Conservation (phyloP, 2,329 filamentous ascomycete genomes). For the Coniochaeta ligniaria region DNA sequence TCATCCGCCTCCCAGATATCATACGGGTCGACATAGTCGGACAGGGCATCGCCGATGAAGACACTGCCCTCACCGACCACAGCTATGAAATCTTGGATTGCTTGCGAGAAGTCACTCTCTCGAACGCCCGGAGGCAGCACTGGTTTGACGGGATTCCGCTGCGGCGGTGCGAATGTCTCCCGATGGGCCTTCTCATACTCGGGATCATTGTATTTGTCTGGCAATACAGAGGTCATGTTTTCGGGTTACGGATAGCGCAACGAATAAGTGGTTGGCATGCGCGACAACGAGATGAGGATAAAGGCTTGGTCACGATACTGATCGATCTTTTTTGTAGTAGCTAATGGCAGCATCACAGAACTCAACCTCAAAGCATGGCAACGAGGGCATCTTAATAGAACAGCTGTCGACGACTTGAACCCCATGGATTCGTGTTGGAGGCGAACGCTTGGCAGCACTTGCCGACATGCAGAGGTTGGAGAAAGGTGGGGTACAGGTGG, state of each 20-base stretch:
- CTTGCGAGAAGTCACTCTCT: conserved; percentile 26
- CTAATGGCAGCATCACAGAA: too few relatives aligned
- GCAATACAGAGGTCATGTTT: conserved; percentile 10
- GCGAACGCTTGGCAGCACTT: background rate
- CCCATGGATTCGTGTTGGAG: background rate
- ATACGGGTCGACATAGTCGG: conserved; percentile 39
- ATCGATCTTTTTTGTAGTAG: too few relatives aligned
- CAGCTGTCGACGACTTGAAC: background rate
- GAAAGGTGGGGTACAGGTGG: background rate
- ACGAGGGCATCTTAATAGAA: background rate
- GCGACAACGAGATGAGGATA: background rate
- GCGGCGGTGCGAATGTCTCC: conserved; percentile 30
- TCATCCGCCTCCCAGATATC: conserved; percentile 32
- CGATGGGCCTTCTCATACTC: conserved; percentile 34
- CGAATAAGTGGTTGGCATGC: background rate
- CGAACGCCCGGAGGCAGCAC: conserved; percentile 32
- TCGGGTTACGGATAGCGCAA: background rate
- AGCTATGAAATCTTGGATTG: conserved; percentile 24
- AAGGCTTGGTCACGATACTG: background rate
- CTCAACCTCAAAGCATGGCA: background rate
- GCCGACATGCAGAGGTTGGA: background rate
- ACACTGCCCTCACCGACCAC: conserved; percentile 30
- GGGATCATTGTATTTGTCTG: conserved; percentile 25
- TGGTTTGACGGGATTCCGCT: conserved; percentile 24
- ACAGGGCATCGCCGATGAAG: conserved; percentile 26